phyloP scores from a whole-genome alignment of 148 eudicot species.

The Spergularia bocconei region DNA sequence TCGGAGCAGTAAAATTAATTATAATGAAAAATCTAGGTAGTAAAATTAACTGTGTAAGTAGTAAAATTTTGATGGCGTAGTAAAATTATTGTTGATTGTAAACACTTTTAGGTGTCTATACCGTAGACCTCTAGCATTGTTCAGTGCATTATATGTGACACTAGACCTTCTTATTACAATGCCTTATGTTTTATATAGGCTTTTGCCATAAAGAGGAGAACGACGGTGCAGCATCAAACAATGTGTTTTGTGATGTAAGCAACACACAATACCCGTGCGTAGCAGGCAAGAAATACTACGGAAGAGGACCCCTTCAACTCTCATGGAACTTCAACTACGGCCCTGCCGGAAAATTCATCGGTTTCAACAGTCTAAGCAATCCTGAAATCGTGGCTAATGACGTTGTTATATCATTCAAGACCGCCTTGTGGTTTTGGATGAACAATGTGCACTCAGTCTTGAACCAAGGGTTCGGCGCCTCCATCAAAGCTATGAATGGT shows the following conservation, averaged over 20 bases:
- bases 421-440: slow-evolving; percentile 68
- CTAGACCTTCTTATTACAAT: too few relatives aligned
- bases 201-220: slow-evolving; percentile 53
- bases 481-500: slow-evolving; percentile 51
- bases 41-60: too few relatives aligned
- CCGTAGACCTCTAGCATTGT: too few relatives aligned
- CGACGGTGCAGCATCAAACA: slow-evolving; percentile 28
- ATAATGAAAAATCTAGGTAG: too few relatives aligned
- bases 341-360: slow-evolving; percentile 34
- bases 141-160: too few relatives aligned
- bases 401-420: slow-evolving; percentile 42
- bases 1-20: too few relatives aligned
- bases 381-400: slow-evolving; percentile 54
- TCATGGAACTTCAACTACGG: slow-evolving; percentile 65
- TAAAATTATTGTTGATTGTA: too few relatives aligned
- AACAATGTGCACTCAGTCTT: slow-evolving; percentile 34
- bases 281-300: slow-evolving; percentile 43
- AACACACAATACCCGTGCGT: slow-evolving; percentile 44
- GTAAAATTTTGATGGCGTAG: too few relatives aligned
- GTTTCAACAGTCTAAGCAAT: slow-evolving; percentile 45
- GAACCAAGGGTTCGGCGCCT: slow-evolving; percentile 58
- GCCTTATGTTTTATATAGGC: slow-evolving; percentile 19
- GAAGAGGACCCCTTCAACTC: slow-evolving; percentile 63
- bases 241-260: slow-evolving; percentile 36
- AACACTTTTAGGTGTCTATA: too few relatives aligned